Evolutionary conservation across 1,139 yeast species (phyloP).

Genomic region (Pichia kudriavzevii): DNA sequence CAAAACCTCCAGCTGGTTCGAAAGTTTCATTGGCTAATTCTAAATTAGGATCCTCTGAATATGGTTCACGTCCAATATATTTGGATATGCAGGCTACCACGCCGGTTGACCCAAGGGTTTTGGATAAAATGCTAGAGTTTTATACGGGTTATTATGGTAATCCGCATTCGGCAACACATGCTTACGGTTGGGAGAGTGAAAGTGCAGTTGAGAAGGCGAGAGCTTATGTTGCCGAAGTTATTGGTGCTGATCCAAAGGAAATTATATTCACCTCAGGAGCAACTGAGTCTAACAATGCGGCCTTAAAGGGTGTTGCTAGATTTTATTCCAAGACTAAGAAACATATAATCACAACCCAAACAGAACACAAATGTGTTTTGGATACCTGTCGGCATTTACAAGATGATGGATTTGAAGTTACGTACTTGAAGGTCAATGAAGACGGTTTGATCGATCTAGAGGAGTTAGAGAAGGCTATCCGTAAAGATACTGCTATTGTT

Average conservation of each 20-base stretch:
- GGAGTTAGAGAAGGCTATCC: slow-evolving; percentile 71
- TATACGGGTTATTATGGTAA: slow-evolving; percentile 94
- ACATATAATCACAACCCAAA: slow-evolving; percentile 92
- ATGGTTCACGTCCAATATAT: slow-evolving; percentile 80
- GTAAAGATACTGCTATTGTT: slow-evolving; percentile 86
- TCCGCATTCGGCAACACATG: slow-evolving; percentile 94
- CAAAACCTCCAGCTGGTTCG: slow-evolving; percentile 32
- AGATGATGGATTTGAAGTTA: slow-evolving; percentile 95
- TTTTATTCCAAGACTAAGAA: slow-evolving; percentile 84
- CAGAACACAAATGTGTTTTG: slow-evolving; percentile 96
- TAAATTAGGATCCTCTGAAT: slow-evolving; percentile 34
- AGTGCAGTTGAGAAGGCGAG: slow-evolving; percentile 86
- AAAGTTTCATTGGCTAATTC: slow-evolving; percentile 39
- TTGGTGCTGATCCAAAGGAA: slow-evolving; percentile 93
- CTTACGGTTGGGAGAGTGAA: slow-evolving; percentile 99
- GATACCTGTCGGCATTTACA: slow-evolving; percentile 93
- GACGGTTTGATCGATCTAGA: slow-evolving; percentile 79
- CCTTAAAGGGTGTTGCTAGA: slow-evolving; percentile 89
- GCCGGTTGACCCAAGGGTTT: slow-evolving; percentile 93
- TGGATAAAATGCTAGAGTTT: slow-evolving; percentile 88
- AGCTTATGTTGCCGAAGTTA: slow-evolving; percentile 68
- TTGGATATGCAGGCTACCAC: slow-evolving; percentile 97
- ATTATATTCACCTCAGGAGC: slow-evolving; percentile 97
- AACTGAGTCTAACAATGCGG: slow-evolving; percentile 93
- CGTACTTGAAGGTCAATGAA: slow-evolving; percentile 75